Conservation (phyloP, 1,284 basidiomycete species). For the Ceratobasidium papillatum region DNA sequence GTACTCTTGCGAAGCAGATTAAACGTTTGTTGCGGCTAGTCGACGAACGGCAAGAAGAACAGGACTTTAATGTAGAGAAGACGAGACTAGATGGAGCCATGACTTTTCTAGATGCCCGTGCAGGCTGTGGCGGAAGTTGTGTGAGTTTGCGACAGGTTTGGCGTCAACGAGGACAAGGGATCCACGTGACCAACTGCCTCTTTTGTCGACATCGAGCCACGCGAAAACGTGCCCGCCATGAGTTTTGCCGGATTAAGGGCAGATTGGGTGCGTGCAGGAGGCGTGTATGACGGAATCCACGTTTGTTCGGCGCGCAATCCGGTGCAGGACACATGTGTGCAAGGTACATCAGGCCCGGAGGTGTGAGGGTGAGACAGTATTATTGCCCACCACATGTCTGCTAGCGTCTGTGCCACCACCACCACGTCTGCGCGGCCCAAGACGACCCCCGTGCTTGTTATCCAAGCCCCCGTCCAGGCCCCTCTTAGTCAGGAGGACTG, state of each 20-base stretch:
- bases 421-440: constrained; percentile 22
- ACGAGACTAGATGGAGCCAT: too few species aligned
- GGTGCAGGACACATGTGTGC: constrained; percentile 8
- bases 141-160: constrained; percentile 28
- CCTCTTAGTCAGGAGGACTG: constrained; percentile 30
- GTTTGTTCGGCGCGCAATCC: constrained; percentile 7
- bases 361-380: background rate
- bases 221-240: constrained; percentile 17
- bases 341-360: constrained; percentile 28
- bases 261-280: background rate
- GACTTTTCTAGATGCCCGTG: too few species aligned
- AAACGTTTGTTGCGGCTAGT: too few species aligned
- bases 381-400: background rate
- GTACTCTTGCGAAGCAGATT: background rate
- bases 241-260: background rate
- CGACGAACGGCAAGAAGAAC: too few species aligned
- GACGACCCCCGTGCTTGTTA: constrained; percentile 30
- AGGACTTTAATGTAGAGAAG: too few species aligned
- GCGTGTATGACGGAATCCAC: constrained; percentile 18
- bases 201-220: constrained; percentile 7
- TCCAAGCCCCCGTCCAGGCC: constrained; percentile 31
- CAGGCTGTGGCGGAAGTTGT: background rate
- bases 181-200: constrained; percentile 26
- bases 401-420: background rate
- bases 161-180: constrained; percentile 1